phyloP scores from a whole-genome alignment of 441 rosid species.

The Daphne laureola region DNA sequence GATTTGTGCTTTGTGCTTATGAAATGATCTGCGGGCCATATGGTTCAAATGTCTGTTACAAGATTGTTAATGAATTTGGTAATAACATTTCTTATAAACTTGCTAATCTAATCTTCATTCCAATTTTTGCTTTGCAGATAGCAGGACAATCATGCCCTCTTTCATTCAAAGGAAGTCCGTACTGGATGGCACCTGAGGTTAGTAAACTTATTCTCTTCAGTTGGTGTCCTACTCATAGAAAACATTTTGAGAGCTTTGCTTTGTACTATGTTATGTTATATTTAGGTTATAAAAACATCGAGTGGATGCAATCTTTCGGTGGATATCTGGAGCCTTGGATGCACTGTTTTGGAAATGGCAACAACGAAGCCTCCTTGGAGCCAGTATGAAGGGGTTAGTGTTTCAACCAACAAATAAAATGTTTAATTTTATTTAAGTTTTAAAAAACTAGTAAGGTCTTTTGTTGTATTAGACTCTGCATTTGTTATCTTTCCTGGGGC shows the following conservation, averaged over 20 bases:
- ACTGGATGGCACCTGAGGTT: constrained; percentile 94
- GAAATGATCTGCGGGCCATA: background rate
- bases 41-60: too few species aligned
- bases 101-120: background rate
- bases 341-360: constrained; percentile 85
- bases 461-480: background rate
- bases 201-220: constrained; percentile 12
- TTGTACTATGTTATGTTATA: constrained; percentile 1
- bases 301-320: constrained; percentile 69
- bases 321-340: constrained; percentile 89
- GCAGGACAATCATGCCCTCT: constrained; percentile 74
- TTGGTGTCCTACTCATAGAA: constrained; percentile 1
- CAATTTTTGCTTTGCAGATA: constrained; percentile 34
- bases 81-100: background rate
- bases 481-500: background rate
- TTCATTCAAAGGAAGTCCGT: constrained; percentile 81
- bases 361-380: constrained; percentile 82
- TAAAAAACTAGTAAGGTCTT: constrained; percentile 2
- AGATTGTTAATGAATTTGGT: too few species aligned
- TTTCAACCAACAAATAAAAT: constrained; percentile 7
- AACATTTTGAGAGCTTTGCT: constrained; percentile 1
- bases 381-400: constrained; percentile 73
- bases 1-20: constrained; percentile 1
- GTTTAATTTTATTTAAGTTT: constrained; percentile 5
- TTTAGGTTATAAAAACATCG: constrained; percentile 57